phyloP scores from a whole-genome alignment of 352 stramenopile genomes.

The Elongisporangium anandrum region DNA sequence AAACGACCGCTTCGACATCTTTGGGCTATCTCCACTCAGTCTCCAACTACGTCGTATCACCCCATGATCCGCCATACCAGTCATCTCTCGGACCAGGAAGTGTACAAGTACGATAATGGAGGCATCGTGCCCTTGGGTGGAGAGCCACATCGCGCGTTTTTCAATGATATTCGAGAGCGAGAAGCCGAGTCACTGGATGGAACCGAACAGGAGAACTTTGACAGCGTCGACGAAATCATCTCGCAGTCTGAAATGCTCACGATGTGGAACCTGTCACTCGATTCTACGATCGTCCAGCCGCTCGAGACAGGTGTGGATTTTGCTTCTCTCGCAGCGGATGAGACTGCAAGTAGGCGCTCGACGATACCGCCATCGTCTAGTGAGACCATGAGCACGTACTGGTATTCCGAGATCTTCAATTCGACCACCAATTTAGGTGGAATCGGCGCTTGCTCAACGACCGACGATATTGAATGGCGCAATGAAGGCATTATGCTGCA shows the following conservation, averaged over 20 bases:
- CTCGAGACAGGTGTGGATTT: slow-evolving; percentile 54
- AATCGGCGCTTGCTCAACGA: slow-evolving; percentile 91
- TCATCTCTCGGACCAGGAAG: slow-evolving; percentile 70
- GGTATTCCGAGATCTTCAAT: slow-evolving; percentile 73
- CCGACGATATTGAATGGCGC: slow-evolving; percentile 90
- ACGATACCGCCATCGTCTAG: not conserved
- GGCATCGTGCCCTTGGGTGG: slow-evolving; percentile 85
- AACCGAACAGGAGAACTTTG: slow-evolving; percentile 32
- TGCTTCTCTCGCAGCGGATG: slow-evolving; percentile 15
- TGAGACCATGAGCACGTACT: slow-evolving; percentile 40
- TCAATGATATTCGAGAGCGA: slow-evolving; percentile 62
- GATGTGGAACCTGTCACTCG: slow-evolving; percentile 38
- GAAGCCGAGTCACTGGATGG: slow-evolving; percentile 41
- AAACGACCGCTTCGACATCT: slow-evolving; percentile 49
- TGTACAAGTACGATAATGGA: slow-evolving; percentile 80
- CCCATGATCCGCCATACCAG: slow-evolving; percentile 83
- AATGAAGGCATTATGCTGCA: slow-evolving; percentile 95
- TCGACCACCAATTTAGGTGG: slow-evolving; percentile 41
- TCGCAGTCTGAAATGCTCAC: slow-evolving; percentile 48
- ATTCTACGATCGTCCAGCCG: slow-evolving; percentile 45
- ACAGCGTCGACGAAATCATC: slow-evolving; percentile 34
- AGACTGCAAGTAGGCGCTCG: slow-evolving; percentile 2
- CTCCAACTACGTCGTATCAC: slow-evolving; percentile 41
- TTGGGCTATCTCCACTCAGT: slow-evolving; percentile 32
- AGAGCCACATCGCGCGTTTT: slow-evolving; percentile 70